These are phyloP conservation scores for Spiromastix sp. DNA, from an alignment of 2,329 filamentous ascomycete genomes.

Conservation along the genomic window DNA sequence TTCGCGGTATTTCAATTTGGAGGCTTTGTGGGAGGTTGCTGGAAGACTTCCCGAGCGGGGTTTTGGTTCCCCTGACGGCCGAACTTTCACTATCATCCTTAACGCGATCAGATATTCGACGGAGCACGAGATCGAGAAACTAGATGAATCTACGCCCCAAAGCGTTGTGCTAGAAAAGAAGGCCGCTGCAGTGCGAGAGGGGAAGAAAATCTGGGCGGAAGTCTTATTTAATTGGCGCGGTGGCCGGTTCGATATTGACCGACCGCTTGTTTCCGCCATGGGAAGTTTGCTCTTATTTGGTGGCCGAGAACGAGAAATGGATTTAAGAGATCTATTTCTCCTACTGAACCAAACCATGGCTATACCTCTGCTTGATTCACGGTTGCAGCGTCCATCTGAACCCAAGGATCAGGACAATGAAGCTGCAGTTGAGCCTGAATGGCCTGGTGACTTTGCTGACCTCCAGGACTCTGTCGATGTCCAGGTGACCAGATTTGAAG, in stretches of 20 bases:
- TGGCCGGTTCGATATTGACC: conserved; percentile 63
- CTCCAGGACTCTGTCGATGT: too few species aligned
- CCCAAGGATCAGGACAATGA: conserved; percentile 11
- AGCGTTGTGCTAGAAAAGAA: conserved; percentile 19
- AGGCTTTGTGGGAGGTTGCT: conserved; percentile 67
- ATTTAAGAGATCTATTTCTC: conserved; percentile 62
- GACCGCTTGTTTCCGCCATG: conserved; percentile 71
- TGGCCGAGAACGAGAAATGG: conserved; percentile 41
- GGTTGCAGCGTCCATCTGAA: conserved; percentile 1
- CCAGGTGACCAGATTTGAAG: neutral
- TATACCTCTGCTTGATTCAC: conserved; percentile 44
- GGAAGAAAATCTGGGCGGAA: conserved; percentile 69
- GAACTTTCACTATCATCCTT: conserved; percentile 76
- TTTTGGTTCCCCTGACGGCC: conserved; percentile 51
- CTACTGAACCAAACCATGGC: conserved; percentile 76
- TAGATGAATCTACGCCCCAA: conserved; percentile 22
- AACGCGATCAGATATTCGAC: conserved; percentile 55
- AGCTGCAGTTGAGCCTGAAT: conserved; percentile 1
- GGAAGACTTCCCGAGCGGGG: conserved; percentile 59
- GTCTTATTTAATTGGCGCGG: conserved; percentile 64
- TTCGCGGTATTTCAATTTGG: conserved; percentile 61
- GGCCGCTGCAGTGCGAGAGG: conserved; percentile 48
- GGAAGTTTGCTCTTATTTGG: conserved; percentile 63
- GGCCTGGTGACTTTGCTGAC: too few species aligned
- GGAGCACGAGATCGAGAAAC: conserved; percentile 19